Conservation (phyloP, 208 protist species). For the Trypanosoma congolense region DNA sequence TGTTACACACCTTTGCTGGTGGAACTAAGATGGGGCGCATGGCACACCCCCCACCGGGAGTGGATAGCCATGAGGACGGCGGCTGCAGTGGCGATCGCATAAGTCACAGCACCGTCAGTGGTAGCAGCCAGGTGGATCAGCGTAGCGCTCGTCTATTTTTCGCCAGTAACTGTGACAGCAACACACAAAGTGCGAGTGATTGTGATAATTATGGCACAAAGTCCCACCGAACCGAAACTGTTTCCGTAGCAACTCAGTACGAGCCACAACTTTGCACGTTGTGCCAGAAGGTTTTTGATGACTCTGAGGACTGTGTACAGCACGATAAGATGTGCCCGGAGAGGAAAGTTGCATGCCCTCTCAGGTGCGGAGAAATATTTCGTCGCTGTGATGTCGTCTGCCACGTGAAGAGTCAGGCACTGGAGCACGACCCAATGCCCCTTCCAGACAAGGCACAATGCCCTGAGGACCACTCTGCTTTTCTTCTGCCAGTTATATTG, state of each 20-base stretch:
- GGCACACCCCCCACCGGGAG: too few relatives aligned
- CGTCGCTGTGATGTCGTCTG: constrained; percentile 20
- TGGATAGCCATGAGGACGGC: too few relatives aligned
- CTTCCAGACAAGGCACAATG: constrained; percentile 19
- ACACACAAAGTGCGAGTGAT: background rate
- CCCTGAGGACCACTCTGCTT: constrained; percentile 26
- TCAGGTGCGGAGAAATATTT: constrained; percentile 26
- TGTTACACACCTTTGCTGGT: too few relatives aligned
- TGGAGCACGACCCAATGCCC: constrained; percentile 19
- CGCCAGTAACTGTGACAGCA: too few relatives aligned
- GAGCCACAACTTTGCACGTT: constrained; percentile 6
- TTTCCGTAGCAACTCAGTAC: background rate
- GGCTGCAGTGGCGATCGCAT: too few relatives aligned
- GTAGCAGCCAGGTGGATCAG: too few relatives aligned
- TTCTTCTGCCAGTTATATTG: constrained; percentile 33
- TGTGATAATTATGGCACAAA: background rate
- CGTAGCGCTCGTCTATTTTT: too few relatives aligned
- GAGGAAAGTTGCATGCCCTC: constrained; percentile 26
- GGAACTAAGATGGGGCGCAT: too few relatives aligned
- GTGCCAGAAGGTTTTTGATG: constrained; percentile 13
- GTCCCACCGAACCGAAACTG: background rate
- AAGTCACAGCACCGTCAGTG: too few relatives aligned
- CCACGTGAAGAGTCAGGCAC: constrained; percentile 24
- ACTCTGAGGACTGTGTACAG: constrained; percentile 8
- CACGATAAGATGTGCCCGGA: constrained; percentile 21